These are phyloP conservation scores for Scytalidium lignicola DNA, from an alignment of 2,329 filamentous ascomycete genomes.

Conservation along the genomic window DNA sequence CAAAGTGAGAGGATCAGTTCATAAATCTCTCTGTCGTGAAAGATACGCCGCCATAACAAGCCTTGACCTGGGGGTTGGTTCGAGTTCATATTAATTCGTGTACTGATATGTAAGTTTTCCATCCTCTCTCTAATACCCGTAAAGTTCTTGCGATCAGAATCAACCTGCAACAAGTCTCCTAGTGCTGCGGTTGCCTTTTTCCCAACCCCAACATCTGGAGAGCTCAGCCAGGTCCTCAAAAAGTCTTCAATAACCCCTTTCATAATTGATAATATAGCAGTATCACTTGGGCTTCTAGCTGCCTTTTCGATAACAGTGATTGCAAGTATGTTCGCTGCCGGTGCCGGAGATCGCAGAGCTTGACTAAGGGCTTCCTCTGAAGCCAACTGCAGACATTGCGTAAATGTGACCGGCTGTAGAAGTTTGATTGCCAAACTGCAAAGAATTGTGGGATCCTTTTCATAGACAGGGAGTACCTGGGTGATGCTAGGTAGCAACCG, in stretches of 20 bases:
- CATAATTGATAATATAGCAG: constrained; percentile 45
- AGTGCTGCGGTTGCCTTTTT: constrained; percentile 47
- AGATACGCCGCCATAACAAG: constrained; percentile 48
- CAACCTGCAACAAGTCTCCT: constrained; percentile 49
- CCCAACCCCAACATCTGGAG: constrained; percentile 49
- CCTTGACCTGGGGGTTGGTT: constrained; percentile 43
- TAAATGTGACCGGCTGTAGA: constrained; percentile 47
- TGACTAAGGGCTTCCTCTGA: constrained; percentile 45
- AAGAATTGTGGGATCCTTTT: constrained; percentile 45
- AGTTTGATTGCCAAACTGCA: constrained; percentile 52
- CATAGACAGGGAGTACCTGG: constrained; percentile 45
- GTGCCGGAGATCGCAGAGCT: constrained; percentile 48
- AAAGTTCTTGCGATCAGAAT: constrained; percentile 38
- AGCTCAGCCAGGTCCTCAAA: constrained; percentile 47
- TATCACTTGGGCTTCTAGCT: constrained; percentile 40
- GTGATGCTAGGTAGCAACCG: constrained; percentile 50
- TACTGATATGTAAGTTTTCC: constrained; percentile 32
- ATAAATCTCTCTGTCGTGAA: constrained; percentile 41
- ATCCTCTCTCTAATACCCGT: constrained; percentile 20
- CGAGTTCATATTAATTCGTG: constrained; percentile 10
- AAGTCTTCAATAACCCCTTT: constrained; percentile 43
- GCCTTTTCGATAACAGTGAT: constrained; percentile 54
- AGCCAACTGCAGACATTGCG: constrained; percentile 45
- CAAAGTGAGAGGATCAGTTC: constrained; percentile 38
- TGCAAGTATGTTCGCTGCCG: constrained; percentile 53